A percentile compares a stretch with the other conserved stretches of the same genome.
phyloP scores from a whole-genome alignment of 768 basidiomycete genomes.

The Phanerochaete carnosa region DNA sequence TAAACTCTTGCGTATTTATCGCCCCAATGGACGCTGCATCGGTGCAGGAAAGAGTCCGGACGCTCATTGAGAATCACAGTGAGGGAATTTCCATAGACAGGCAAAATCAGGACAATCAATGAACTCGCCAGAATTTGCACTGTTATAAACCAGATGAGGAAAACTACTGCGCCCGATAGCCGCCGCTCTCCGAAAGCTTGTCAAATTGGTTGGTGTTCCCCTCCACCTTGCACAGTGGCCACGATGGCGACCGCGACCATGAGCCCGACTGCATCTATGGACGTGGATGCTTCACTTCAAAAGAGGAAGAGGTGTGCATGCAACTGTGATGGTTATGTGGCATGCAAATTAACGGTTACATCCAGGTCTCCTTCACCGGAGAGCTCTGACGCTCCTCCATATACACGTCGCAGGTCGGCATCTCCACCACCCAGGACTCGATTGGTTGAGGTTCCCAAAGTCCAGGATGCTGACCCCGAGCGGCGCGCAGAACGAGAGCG shows the following conservation, averaged over 20 bases:
- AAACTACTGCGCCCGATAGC: too few species aligned
- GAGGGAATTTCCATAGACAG: not conserved
- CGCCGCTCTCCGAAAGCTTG: not conserved
- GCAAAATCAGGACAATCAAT: too few species aligned
- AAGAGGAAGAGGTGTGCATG: conserved; percentile 43
- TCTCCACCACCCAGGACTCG: conserved; percentile 33
- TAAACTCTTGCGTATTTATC: not conserved
- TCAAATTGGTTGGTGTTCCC: not conserved
- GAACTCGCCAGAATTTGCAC: too few species aligned
- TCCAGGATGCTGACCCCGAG: conserved; percentile 73
- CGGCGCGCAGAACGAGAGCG: conserved; percentile 76
- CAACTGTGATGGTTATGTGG: not conserved
- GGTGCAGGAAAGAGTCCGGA: not conserved
- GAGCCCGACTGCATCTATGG: conserved; percentile 27
- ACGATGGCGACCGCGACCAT: conserved; percentile 42
- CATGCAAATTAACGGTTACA: not conserved
- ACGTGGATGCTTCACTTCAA: conserved; percentile 33
- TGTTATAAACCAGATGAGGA: too few species aligned
- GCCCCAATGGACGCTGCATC: not conserved
- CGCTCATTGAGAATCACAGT: not conserved
- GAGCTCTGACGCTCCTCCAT: conserved; percentile 34
- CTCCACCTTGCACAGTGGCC: conserved; percentile 18
- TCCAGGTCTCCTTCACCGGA: conserved; percentile 32
- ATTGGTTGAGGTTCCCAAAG: conserved; percentile 40
- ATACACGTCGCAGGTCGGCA: conserved; percentile 39